Evolutionary conservation across 106 monocot genomes (phyloP).

Genomic region (Hemerocallis citrina): DNA sequence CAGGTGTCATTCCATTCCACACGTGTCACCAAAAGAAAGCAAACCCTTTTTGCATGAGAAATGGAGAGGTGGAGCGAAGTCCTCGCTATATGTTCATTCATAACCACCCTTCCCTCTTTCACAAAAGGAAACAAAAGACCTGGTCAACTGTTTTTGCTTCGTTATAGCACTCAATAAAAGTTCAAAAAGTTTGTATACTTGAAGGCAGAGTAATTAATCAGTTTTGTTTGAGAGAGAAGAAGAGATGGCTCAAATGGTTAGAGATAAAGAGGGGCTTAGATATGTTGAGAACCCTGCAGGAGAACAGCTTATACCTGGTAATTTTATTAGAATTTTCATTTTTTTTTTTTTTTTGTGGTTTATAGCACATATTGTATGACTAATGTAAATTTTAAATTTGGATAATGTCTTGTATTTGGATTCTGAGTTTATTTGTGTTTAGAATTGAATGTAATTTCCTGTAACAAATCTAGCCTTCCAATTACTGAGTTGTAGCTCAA

Average conservation of each 20-base stretch:
- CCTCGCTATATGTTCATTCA: conserved; percentile 1
- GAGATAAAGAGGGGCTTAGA: background rate
- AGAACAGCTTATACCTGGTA: background rate
- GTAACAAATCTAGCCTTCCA: no score
- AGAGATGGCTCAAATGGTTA: background rate
- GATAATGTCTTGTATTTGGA: no score
- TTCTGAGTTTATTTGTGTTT: no score
- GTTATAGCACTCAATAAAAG: background rate
- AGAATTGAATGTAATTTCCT: no score
- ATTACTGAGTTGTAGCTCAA: no score
- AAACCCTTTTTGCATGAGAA: background rate
- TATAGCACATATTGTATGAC: no score
- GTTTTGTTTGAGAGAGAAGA: background rate
- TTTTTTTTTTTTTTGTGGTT: no score
- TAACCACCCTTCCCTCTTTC: background rate
- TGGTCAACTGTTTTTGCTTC: background rate
- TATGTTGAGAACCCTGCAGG: background rate
- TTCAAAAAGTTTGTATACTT: no score
- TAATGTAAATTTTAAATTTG: no score
- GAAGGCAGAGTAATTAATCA: background rate
- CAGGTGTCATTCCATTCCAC: background rate
- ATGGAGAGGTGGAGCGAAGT: conserved; percentile 1
- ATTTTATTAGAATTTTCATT: background rate
- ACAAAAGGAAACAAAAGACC: background rate
- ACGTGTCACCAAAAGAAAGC: background rate